Evolutionary conservation across 2,329 filamentous ascomycete species (phyloP), one percentile per base, ranked within the genome.

Genomic region (Pseudocercospora cruenta): DNA sequence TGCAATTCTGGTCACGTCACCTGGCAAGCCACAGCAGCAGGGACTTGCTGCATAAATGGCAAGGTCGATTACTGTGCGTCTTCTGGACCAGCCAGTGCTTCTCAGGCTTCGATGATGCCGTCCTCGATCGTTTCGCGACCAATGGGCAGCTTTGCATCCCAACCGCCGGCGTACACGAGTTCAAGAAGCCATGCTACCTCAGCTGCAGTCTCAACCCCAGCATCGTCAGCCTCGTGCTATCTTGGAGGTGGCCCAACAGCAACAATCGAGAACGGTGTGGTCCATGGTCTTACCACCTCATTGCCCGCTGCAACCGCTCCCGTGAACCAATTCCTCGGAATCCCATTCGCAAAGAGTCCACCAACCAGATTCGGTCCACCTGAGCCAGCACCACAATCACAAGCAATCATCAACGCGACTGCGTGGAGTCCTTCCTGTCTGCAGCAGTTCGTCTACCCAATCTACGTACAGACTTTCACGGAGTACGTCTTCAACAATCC

Each of bases 1-100:
- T 82, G 81, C 77, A 79, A 82, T 70, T 75, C 77, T 64, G 80
- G 80, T 62, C 66, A 71, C 2, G 76, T 82, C 2, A 62, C 78
- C 24, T 81, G 74, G 71, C 77, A 79, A 71, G 68, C 70, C 8
- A 79, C 82, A 10, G 80, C 81, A 2, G 72, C 77, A 8, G 81
- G 81, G 26, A 83, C 80, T 3, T 75, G 75, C 1, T 83, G 81
- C 71, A 21, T 59, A 14, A 53, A 67, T 21, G 69, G 70, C 0
- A 61, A 62, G 64, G 69, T 72, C 19, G 65, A 16, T 51, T 51
- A 51, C 47, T 51, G 47, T 51, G 47, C 47, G 24, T 51, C 47
- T 22, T 51, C 47, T 51, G 47, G 19, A 24, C 2, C 47, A 2
- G 22, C 10, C 22, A 26, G 47, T 26, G 10, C 47, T 26, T 24